A percentile compares a stretch with the other conserved stretches of the same genome.
Conservation (phyloP, 108 stramenopile species). For the Pseudonitzschia multiseries region DNA sequence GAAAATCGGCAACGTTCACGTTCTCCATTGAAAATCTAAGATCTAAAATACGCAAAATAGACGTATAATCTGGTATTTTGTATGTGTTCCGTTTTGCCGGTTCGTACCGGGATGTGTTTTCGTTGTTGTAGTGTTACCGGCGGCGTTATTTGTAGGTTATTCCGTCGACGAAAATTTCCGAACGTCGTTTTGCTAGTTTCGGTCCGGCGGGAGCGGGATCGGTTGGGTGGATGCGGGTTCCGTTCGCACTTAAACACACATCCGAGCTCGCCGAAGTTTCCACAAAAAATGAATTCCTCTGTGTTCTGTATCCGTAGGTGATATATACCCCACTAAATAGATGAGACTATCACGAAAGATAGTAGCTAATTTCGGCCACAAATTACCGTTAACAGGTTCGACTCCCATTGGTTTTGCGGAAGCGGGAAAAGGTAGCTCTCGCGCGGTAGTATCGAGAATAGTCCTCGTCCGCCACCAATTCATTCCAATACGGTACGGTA, state of each 20-base stretch:
- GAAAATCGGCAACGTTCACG: not conserved
- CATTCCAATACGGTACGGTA: no score
- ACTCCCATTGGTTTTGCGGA: no score
- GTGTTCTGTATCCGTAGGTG: no score
- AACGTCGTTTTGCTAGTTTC: not conserved
- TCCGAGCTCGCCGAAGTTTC: conserved; percentile 3
- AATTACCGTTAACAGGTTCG: no score
- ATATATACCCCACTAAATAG: no score
- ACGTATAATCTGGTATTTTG: not conserved
- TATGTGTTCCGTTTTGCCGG: no score
- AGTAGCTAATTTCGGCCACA: no score
- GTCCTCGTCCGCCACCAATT: no score
- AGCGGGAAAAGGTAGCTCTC: no score
- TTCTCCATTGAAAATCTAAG: not conserved
- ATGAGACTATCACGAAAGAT: no score
- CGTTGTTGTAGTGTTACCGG: not conserved
- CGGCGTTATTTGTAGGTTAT: not conserved
- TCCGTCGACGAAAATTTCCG: not conserved
- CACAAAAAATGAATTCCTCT: not conserved
- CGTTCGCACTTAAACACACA: not conserved
- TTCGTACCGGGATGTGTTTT: not conserved
- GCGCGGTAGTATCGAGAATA: no score
- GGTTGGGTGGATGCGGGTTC: not conserved
- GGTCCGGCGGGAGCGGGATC: not conserved
- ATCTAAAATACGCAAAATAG: not conserved